A percentile compares a stretch with the other conserved stretches of the same genome.
phyloP scores from a whole-genome alignment of 306 rosid genomes.

The Sesbania bispinosa region DNA sequence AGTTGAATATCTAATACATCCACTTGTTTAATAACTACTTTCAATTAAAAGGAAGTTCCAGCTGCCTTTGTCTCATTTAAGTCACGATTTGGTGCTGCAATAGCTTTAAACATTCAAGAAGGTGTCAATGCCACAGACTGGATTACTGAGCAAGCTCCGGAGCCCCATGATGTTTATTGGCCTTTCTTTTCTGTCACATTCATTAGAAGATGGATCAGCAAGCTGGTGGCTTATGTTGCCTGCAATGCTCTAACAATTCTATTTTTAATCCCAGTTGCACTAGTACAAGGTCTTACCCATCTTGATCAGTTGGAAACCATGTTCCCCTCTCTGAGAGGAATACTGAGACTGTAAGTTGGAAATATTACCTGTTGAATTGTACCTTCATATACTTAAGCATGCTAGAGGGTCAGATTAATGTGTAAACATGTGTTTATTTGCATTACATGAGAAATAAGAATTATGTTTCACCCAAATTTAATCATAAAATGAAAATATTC shows the following conservation, averaged over 20 bases:
- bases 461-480: background rate
- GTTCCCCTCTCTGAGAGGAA: conserved; percentile 58
- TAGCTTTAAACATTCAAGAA: conserved; percentile 62
- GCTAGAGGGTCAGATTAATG: background rate
- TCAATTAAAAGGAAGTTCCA: conserved; percentile 57
- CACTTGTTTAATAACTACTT: conserved; percentile 19
- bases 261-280: conserved; percentile 68
- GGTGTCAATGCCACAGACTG: conserved; percentile 73
- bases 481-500: background rate
- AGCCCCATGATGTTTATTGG: conserved; percentile 81
- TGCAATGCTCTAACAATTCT: conserved; percentile 54
- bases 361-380: conserved; percentile 10
- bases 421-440: background rate
- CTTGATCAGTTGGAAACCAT: conserved; percentile 62
- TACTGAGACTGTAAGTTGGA: conserved; percentile 60
- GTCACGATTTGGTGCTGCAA: conserved; percentile 74
- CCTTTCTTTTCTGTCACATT: conserved; percentile 74
- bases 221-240: conserved; percentile 51
- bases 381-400: background rate
- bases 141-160: conserved; percentile 80
- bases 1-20: conserved; percentile 20
- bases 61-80: conserved; percentile 91
- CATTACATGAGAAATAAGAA: background rate
- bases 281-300: conserved; percentile 75
- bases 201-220: conserved; percentile 60